Evolutionary conservation across 768 basidiomycete species (phyloP), one percentile per base, ranked within the genome.

Genomic region (Kwoniella bestiolae): DNA sequence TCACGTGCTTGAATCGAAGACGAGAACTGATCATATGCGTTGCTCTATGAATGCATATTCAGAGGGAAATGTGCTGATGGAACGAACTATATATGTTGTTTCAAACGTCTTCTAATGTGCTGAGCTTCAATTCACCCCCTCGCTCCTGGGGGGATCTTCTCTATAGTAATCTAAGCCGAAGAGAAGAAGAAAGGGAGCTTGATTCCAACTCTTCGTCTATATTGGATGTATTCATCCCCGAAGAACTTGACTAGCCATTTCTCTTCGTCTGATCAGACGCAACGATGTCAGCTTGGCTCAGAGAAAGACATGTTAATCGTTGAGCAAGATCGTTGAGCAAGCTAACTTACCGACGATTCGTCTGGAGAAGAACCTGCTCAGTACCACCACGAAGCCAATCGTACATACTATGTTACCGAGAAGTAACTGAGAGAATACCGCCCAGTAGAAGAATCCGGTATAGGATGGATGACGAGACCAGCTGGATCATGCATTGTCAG

Each of bases 381-480:
- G 83, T 1, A 94, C 80, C 38, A 86, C 67, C 1, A 84, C 74
- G 75, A 90, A 98, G 1, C 87, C 79, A 2, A 88, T 47, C 68
- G 91, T 88, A 14, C 88, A 87, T 16, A 93, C 31, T 0, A 90
- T 86, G 77, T 98, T 99, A 76, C 93, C 93, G 23, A 98, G 84
- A 0, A 92, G 86, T 38, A 98, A 82, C 79, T 99, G 96, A 0
- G 93, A 96, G 2, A 94, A 93, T 28, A 99, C 75, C 0, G 93
- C 94, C 96, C 96, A 98, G 80, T 95, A 98, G 81, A 91, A 95
- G 84, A 97, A 99, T 2, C 94, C 96, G 1, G 91, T 87, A 72
- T 99, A 99, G 0, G 95, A 96, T 11, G 96, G 96, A 81, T 99
- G 96, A 14, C 96, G 87, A 66, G 88, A 89, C 87, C 87, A 90